These are phyloP conservation scores for Trichophyton benhamiae DNA, from an alignment of 2,329 filamentous ascomycete species.

Conservation along the genomic window DNA sequence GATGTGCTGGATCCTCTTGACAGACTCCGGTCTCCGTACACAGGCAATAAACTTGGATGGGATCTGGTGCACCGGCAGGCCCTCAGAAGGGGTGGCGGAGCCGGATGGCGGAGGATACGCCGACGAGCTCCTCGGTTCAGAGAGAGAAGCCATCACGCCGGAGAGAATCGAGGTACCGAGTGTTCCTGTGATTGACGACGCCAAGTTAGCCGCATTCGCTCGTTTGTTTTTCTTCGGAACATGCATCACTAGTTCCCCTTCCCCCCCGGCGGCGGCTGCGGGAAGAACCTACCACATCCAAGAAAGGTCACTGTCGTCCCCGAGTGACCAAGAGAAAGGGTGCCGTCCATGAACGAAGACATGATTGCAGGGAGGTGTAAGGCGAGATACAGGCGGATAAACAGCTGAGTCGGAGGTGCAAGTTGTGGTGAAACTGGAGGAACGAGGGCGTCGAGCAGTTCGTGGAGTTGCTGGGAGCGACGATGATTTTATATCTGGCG, in stretches of 20 bases:
- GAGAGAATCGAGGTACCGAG: slow-evolving; percentile 77
- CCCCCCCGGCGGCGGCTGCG: background rate
- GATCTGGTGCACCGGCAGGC: slow-evolving; percentile 42
- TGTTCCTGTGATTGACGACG: slow-evolving; percentile 44
- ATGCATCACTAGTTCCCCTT: background rate
- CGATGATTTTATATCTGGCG: background rate
- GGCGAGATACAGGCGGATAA: background rate
- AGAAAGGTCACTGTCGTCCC: slow-evolving; percentile 45
- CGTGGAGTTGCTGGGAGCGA: background rate
- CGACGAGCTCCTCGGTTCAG: slow-evolving; percentile 35
- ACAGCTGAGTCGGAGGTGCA: background rate
- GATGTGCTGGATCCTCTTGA: slow-evolving; percentile 53
- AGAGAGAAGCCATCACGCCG: slow-evolving; percentile 62
- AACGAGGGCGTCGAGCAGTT: background rate
- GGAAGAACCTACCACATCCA: slow-evolving; percentile 53
- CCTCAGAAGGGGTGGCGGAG: slow-evolving; percentile 25
- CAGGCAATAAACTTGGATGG: slow-evolving; percentile 71
- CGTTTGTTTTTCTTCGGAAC: slow-evolving; percentile 1
- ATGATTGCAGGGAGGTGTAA: background rate
- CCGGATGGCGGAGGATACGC: slow-evolving; percentile 26
- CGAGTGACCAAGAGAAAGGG: background rate
- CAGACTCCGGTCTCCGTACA: slow-evolving; percentile 58
- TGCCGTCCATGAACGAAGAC: background rate
- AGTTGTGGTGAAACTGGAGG: background rate
- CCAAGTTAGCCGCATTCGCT: background rate